These are phyloP conservation scores for Coniferiporia weirii DNA, from an alignment of 1,284 basidiomycete species.

Conservation along the genomic window DNA sequence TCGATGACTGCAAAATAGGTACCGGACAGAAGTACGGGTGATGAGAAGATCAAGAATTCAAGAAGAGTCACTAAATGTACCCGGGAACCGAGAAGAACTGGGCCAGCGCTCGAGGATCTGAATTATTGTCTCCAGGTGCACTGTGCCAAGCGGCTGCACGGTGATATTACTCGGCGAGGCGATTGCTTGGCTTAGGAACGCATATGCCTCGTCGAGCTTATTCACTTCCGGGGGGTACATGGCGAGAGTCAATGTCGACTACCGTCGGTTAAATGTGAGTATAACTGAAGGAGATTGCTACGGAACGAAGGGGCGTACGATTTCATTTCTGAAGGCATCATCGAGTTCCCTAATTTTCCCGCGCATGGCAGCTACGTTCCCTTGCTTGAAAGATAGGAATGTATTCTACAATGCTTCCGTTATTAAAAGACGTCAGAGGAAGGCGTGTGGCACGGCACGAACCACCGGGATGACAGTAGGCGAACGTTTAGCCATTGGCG, in stretches of 20 bases:
- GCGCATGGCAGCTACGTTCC: slow-evolving; percentile 84
- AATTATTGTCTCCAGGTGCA: slow-evolving; percentile 61
- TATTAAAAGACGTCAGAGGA: neutral
- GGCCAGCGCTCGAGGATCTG: slow-evolving; percentile 79
- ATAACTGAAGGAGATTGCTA: slow-evolving; percentile 4
- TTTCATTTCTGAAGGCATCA: slow-evolving; percentile 61
- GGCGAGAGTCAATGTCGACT: slow-evolving; percentile 66
- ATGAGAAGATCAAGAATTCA: neutral
- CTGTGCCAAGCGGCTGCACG: slow-evolving; percentile 32
- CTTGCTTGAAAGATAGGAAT: slow-evolving; percentile 77
- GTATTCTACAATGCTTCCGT: slow-evolving; percentile 36
- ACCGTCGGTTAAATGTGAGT: neutral
- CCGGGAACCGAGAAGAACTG: slow-evolving; percentile 73
- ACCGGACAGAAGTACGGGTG: slow-evolving; percentile 1
- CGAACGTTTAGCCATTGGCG: neutral
- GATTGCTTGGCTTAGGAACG: slow-evolving; percentile 52
- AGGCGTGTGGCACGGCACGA: neutral
- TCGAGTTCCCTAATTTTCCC: slow-evolving; percentile 82
- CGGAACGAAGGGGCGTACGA: slow-evolving; percentile 38
- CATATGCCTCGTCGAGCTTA: slow-evolving; percentile 61
- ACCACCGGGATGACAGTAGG: slow-evolving; percentile 16
- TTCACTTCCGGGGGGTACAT: slow-evolving; percentile 65
- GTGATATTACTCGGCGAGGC: slow-evolving; percentile 34
- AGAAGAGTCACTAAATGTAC: slow-evolving; percentile 35
- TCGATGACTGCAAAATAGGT: slow-evolving; percentile 68